Percentiles rank a stretch among this genome's conserved stretches.
Evolutionary conservation across 1,284 basidiomycete genomes (phyloP).

Genomic region (Sanghuangporus baumii): DNA sequence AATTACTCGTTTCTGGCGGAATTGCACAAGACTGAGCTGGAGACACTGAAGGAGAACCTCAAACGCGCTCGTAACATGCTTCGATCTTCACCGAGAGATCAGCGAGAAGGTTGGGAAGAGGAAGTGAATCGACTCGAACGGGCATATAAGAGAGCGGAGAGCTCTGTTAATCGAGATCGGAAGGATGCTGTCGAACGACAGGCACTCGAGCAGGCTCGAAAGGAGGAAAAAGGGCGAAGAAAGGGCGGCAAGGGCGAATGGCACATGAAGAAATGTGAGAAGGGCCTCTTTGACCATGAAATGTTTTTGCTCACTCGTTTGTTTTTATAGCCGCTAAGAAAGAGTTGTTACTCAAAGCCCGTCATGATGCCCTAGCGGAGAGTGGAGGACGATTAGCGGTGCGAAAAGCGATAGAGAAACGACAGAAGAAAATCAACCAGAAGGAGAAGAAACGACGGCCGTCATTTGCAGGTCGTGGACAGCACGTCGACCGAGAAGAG

Average conservation of each 20-base stretch:
- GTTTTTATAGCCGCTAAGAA: slow-evolving; percentile 70
- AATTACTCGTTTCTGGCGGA: slow-evolving; percentile 79
- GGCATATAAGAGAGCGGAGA: slow-evolving; percentile 75
- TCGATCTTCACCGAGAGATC: slow-evolving; percentile 54
- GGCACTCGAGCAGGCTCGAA: slow-evolving; percentile 53
- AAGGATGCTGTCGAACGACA: slow-evolving; percentile 65
- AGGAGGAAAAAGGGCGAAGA: slow-evolving; percentile 71
- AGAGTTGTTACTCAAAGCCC: slow-evolving; percentile 64
- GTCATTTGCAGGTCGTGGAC: slow-evolving; percentile 28
- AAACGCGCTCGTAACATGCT: slow-evolving; percentile 68
- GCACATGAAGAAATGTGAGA: slow-evolving; percentile 76
- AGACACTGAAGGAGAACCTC: slow-evolving; percentile 59
- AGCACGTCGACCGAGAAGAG: slow-evolving; percentile 13
- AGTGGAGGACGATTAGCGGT: slow-evolving; percentile 76
- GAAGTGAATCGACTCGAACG: slow-evolving; percentile 76
- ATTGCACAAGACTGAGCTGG: slow-evolving; percentile 64
- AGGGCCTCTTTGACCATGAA: background rate
- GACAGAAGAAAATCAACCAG: slow-evolving; percentile 79
- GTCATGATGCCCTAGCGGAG: slow-evolving; percentile 71
- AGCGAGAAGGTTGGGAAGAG: slow-evolving; percentile 57
- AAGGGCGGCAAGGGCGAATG: slow-evolving; percentile 77
- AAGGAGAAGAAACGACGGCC: slow-evolving; percentile 88
- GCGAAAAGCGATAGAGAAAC: slow-evolving; percentile 85
- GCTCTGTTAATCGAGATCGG: slow-evolving; percentile 70
- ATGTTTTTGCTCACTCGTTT: background rate